Conservation (phyloP, 768 basidiomycete genomes). For the Rhodotorula paludigena region DNA sequence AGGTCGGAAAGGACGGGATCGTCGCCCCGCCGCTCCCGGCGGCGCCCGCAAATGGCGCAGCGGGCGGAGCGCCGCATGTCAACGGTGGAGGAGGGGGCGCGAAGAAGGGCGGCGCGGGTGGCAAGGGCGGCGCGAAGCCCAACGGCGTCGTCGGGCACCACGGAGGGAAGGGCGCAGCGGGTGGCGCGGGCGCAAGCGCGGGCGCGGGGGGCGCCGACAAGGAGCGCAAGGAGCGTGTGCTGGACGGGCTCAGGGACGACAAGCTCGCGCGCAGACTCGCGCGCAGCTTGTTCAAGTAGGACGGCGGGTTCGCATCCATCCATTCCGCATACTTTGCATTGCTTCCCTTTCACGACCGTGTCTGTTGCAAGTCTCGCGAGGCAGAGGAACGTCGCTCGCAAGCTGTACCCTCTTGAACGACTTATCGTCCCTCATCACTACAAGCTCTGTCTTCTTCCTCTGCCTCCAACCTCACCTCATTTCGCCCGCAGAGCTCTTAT, state of each 20-base stretch:
- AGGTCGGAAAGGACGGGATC: conserved; percentile 32
- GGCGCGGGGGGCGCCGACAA: background rate
- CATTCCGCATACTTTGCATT: too few relatives aligned
- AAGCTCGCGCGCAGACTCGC: conserved; percentile 26
- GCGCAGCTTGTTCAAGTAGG: conserved; percentile 29
- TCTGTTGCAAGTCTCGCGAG: too few relatives aligned
- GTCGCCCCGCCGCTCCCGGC: conserved; percentile 29
- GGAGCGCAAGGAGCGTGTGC: conserved; percentile 22
- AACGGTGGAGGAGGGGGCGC: background rate
- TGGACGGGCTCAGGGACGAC: conserved; percentile 30
- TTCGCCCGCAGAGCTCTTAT: too few relatives aligned
- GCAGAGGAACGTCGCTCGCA: too few relatives aligned
- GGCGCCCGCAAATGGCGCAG: too few relatives aligned
- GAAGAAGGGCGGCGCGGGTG: conserved; percentile 5
- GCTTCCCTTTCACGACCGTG: too few relatives aligned
- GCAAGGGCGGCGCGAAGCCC: background rate
- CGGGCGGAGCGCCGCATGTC: conserved; percentile 2
- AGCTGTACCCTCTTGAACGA: too few relatives aligned
- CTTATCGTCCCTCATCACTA: too few relatives aligned
- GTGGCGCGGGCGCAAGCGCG: background rate
- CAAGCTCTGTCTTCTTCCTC: too few relatives aligned
- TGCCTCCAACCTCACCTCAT: too few relatives aligned
- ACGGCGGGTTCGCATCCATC: too few relatives aligned
- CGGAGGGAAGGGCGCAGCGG: background rate
- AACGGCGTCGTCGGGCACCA: too few relatives aligned